These are phyloP conservation scores for Fragaria ananassa DNA, from an alignment of 306 rosid species.

Conservation along the genomic window DNA sequence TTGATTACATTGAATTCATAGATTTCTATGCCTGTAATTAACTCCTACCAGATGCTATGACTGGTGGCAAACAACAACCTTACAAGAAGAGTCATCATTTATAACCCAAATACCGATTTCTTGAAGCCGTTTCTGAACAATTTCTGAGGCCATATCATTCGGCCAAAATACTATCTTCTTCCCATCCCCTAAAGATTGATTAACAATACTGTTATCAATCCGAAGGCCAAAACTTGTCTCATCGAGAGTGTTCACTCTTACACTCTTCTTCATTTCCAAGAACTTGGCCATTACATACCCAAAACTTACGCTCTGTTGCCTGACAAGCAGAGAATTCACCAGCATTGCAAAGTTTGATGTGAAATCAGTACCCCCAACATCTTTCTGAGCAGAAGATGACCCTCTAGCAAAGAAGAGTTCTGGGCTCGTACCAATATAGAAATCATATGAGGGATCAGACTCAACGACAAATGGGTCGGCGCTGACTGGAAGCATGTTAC, in stretches of 20 bases:
- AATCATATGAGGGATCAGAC: constrained; percentile 35
- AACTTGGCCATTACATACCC: constrained; percentile 32
- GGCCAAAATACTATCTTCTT: constrained; percentile 67
- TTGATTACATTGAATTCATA: not conserved
- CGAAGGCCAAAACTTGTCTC: constrained; percentile 37
- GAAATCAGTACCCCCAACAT: constrained; percentile 42
- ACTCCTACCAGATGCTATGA: constrained; percentile 37
- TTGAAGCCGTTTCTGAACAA: constrained; percentile 52
- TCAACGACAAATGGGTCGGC: constrained; percentile 31
- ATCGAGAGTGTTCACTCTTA: constrained; percentile 26
- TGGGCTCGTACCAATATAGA: constrained; percentile 43
- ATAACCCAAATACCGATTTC: constrained; percentile 65
- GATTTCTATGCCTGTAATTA: not conserved
- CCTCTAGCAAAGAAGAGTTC: constrained; percentile 53
- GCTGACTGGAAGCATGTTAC: constrained; percentile 53
- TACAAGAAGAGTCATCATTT: constrained; percentile 70
- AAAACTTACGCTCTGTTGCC: constrained; percentile 41
- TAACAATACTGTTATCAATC: constrained; percentile 28
- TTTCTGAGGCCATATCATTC: constrained; percentile 33
- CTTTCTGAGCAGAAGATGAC: constrained; percentile 45
- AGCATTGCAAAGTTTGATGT: constrained; percentile 33
- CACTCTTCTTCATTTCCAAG: constrained; percentile 28
- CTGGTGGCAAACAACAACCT: constrained; percentile 70
- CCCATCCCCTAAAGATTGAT: constrained; percentile 37
- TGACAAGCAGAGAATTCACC: constrained; percentile 40